phyloP scores from a whole-genome alignment of 495 filamentous ascomycete species.

The Saxophila tyrrhenica region DNA sequence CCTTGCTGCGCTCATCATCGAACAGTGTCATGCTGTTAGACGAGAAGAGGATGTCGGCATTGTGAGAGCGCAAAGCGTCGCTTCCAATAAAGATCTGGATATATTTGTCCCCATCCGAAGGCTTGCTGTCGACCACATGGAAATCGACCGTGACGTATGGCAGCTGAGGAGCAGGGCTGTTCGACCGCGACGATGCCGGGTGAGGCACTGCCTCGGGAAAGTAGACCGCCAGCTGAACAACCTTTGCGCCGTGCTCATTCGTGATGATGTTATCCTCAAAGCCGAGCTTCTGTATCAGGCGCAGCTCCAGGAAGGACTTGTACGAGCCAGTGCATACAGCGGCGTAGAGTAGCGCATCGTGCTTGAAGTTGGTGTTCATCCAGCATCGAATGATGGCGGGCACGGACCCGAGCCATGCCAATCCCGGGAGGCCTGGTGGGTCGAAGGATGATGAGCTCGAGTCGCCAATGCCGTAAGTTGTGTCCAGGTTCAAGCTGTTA shows the following conservation, averaged over 20 bases:
- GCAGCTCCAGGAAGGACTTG: slow-evolving; percentile 62
- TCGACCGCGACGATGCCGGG: slow-evolving; percentile 58
- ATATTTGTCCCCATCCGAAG: slow-evolving; percentile 30
- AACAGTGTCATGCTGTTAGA: slow-evolving; percentile 78
- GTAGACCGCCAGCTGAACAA: slow-evolving; percentile 69
- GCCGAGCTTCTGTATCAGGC: slow-evolving; percentile 60
- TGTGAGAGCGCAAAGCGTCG: slow-evolving; percentile 74
- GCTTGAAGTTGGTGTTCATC: slow-evolving; percentile 76
- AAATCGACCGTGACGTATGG: slow-evolving; percentile 71
- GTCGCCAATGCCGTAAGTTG: slow-evolving; percentile 51
- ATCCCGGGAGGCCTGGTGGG: slow-evolving; percentile 60
- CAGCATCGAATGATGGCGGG: slow-evolving; percentile 94
- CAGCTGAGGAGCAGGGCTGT: slow-evolving; percentile 65
- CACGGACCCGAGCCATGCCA: slow-evolving; percentile 73
- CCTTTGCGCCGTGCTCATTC: slow-evolving; percentile 47
- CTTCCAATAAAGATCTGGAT: slow-evolving; percentile 36
- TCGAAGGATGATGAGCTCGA: slow-evolving; percentile 54
- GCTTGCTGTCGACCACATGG: slow-evolving; percentile 49
- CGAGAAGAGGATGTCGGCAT: slow-evolving; percentile 84
- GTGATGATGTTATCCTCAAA: slow-evolving; percentile 51
- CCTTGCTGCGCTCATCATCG: slow-evolving; percentile 73
- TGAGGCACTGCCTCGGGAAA: slow-evolving; percentile 82
- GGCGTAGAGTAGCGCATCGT: slow-evolving; percentile 77
- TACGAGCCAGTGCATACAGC: slow-evolving; percentile 87
- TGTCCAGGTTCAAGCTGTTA: slow-evolving; percentile 73